phyloP scores from a whole-genome alignment of 2,329 filamentous ascomycete genomes.

The Epichloe hybrida region DNA sequence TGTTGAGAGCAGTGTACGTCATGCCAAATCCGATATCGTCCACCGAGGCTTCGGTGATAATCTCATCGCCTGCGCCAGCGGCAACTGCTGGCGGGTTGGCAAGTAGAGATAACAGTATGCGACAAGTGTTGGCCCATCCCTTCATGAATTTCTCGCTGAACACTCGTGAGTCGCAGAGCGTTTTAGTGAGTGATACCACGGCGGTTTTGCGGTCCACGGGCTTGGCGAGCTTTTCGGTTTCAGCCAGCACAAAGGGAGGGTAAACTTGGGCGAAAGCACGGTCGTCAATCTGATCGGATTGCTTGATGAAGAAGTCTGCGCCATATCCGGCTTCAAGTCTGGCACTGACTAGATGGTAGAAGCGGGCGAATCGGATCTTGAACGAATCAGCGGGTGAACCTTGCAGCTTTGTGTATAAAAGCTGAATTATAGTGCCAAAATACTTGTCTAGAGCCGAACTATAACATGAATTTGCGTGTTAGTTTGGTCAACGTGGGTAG shows the following conservation, averaged over 20 bases:
- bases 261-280: slow-evolving; percentile 78
- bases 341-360: slow-evolving; percentile 86
- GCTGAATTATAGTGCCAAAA: slow-evolving; percentile 64
- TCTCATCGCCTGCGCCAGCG: slow-evolving; percentile 53
- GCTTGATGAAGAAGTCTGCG: slow-evolving; percentile 78
- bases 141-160: slow-evolving; percentile 75
- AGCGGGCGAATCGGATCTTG: slow-evolving; percentile 75
- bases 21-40: slow-evolving; percentile 93
- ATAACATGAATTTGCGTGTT: background rate
- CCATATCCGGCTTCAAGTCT: slow-evolving; percentile 69
- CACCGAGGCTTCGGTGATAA: slow-evolving; percentile 76
- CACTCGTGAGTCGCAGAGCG: slow-evolving; percentile 69
- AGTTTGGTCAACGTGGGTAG: background rate
- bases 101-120: slow-evolving; percentile 76
- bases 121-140: slow-evolving; percentile 84
- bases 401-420: slow-evolving; percentile 70
- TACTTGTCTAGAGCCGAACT: slow-evolving; percentile 58
- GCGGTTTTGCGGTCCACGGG: slow-evolving; percentile 88
- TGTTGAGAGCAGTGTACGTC: slow-evolving; percentile 87
- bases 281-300: slow-evolving; percentile 69
- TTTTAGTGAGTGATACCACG: slow-evolving; percentile 87
- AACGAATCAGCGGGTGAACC: slow-evolving; percentile 59
- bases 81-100: slow-evolving; percentile 69
- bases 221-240: slow-evolving; percentile 75
- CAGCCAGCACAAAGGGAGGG: slow-evolving; percentile 70